Evolutionary conservation across 495 filamentous ascomycete species (phyloP).

Genomic region (Trypethelium eluteriae): DNA sequence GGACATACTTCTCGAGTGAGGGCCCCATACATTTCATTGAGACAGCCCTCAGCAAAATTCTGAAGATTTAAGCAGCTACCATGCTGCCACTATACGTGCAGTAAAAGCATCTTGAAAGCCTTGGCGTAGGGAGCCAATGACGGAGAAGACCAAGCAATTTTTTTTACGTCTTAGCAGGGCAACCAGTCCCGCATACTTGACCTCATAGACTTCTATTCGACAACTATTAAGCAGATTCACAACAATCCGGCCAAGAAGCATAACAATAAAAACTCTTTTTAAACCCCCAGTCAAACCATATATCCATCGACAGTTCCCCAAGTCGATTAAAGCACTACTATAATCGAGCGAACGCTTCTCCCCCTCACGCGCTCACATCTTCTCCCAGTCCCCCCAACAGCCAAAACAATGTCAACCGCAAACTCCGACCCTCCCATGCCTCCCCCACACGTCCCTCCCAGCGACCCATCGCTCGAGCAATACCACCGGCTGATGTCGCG

Average conservation of each 20-base stretch:
- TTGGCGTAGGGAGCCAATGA: too few species aligned
- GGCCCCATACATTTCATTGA: too few species aligned
- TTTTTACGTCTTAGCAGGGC: background rate
- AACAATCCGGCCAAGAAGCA: background rate
- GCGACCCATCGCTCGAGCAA: conserved; percentile 18
- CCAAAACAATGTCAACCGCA: background rate
- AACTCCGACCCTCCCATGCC: background rate
- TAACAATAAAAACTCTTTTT: background rate
- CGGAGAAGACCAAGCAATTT: background rate
- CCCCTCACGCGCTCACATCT: background rate
- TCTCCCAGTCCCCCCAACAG: background rate
- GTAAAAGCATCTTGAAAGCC: too few species aligned
- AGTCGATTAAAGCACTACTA: too few species aligned
- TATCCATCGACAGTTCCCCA: too few species aligned
- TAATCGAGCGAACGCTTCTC: too few species aligned
- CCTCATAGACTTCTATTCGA: background rate
- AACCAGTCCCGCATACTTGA: background rate
- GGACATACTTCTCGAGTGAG: too few species aligned
- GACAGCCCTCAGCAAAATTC: too few species aligned
- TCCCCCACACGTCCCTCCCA: conserved; percentile 24
- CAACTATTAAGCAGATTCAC: background rate
- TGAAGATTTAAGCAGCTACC: too few species aligned
- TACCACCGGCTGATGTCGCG: conserved; percentile 52
- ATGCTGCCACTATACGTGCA: too few species aligned
- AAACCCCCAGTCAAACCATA: background rate